A percentile compares a stretch with the other conserved stretches of the same genome.
phyloP scores from a whole-genome alignment of 371 early-diverging fungal genomes.

The Smittium culicis region DNA sequence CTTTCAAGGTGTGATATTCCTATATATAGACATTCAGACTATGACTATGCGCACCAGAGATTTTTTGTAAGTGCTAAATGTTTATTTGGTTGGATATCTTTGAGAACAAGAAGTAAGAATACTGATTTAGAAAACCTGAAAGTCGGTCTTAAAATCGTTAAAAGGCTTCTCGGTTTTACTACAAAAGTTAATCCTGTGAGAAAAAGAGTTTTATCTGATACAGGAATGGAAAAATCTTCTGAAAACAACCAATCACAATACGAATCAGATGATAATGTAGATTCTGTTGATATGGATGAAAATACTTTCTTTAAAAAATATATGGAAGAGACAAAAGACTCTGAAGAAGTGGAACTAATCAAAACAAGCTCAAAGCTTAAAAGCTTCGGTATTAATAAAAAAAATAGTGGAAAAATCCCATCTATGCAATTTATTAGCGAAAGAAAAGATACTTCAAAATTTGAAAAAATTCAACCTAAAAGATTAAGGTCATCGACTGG shows the following conservation, averaged over 20 bases:
- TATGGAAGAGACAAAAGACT: not conserved
- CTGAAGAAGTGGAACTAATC: not conserved
- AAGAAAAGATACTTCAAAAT: too few species aligned
- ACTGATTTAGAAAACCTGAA: not conserved
- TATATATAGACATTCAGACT: constrained; percentile 7
- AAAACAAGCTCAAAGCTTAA: not conserved
- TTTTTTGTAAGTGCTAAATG: constrained; percentile 9
- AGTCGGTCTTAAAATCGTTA: not conserved
- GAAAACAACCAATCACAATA: constrained; percentile 2
- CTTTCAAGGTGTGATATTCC: not conserved
- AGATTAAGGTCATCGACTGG: too few species aligned
- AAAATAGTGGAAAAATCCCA: not conserved
- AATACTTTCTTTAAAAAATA: not conserved
- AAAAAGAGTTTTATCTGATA: not conserved
- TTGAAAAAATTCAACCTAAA: too few species aligned
- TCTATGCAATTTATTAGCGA: not conserved
- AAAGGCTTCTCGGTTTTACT: constrained; percentile 1
- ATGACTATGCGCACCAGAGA: constrained; percentile 7
- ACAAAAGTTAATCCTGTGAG: not conserved
- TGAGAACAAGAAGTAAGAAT: not conserved
- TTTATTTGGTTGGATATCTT: not conserved
- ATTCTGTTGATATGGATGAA: not conserved
- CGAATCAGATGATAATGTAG: not conserved
- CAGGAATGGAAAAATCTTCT: not conserved
- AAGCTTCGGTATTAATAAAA: not conserved